Percentiles rank a stretch among this genome's conserved stretches.
These are phyloP conservation scores for Calonectria pauciramosa DNA, from an alignment of 2,329 filamentous ascomycete genomes.

Conservation along the genomic window DNA sequence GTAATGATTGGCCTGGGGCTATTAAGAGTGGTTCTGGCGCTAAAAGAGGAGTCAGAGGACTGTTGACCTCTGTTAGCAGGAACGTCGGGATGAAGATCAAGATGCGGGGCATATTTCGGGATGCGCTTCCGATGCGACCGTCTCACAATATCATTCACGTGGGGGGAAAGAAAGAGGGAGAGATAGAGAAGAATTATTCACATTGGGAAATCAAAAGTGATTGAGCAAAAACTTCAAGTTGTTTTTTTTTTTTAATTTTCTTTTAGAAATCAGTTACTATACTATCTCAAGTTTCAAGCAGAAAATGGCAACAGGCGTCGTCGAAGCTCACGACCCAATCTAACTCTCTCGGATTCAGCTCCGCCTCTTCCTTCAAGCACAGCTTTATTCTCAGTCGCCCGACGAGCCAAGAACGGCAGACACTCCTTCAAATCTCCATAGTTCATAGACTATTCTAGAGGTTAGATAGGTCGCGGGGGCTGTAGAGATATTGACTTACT, in stretches of 20 bases:
- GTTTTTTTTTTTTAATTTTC: no score
- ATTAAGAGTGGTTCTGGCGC: background rate
- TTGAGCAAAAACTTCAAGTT: background rate
- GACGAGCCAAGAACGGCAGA: constrained; percentile 29
- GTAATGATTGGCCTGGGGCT: background rate
- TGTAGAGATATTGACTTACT: background rate
- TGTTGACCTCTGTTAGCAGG: no score
- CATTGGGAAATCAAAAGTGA: background rate
- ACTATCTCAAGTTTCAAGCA: background rate
- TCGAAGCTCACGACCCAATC: constrained; percentile 30
- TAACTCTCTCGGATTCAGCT: constrained; percentile 29
- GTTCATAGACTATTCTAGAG: constrained; percentile 30
- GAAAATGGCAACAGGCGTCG: constrained; percentile 16
- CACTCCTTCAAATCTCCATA: constrained; percentile 37
- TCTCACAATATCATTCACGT: background rate
- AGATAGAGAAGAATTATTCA: background rate
- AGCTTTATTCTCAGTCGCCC: constrained; percentile 36
- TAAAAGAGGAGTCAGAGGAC: no score
- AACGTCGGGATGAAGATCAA: background rate
- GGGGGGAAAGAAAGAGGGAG: background rate
- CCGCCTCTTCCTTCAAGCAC: constrained; percentile 35
- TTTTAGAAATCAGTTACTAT: background rate
- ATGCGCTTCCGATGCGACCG: background rate
- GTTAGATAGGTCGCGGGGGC: background rate
- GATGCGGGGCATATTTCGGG: background rate